Evolutionary conservation across 116 monocot species (phyloP), one percentile per base, ranked within the genome.

Genomic region (Cymodocea nodosa): DNA sequence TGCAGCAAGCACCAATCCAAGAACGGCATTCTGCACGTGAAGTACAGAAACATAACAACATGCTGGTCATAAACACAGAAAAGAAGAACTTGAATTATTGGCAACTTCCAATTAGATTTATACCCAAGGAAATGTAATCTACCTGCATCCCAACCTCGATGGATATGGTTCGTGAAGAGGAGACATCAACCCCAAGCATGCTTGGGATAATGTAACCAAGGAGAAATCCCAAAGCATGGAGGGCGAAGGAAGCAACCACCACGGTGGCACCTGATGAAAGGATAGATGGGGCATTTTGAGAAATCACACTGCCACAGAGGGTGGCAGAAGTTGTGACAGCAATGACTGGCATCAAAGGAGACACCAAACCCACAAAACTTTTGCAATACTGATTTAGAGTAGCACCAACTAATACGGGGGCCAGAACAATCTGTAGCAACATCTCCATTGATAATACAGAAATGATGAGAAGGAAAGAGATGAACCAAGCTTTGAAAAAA

Each of bases 141-240:
- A 93, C 89, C 83, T 93, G 90, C 90, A 95, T 95, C 63, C 95
- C 95, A 64, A 95, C 95, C 67, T 95, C 95, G 23, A 95, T 87
- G 1, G 95, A 95, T 56, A 90, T 90, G 3, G 95, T 90, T 10
- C 90, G 76, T 3, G 94, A 81, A 49, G 87, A 84, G 44, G 82
- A 75, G 1, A 75, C 81, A 70, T 82, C 85, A 36, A 85, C 62
- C 22, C 87, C 84, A 16, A 94, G 52, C 51, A 82, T 30, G 64
- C 86, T 82, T 6, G 87, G 77, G 5, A 95, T 52, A 1, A 67
- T 11, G 15, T 85, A 90, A 19, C 87, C 90, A 39, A 90, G 85
- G 81, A 83, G 83, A 56, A 90, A 95, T 6, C 90, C 95, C 0
- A 67, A 81, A 17, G 40, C 77, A 71, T 95, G 95, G 50, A 95